Base-by-base conservation (phyloP, 495 filamentous ascomycete genomes). In the Penicillium simplicissimum region DNA sequence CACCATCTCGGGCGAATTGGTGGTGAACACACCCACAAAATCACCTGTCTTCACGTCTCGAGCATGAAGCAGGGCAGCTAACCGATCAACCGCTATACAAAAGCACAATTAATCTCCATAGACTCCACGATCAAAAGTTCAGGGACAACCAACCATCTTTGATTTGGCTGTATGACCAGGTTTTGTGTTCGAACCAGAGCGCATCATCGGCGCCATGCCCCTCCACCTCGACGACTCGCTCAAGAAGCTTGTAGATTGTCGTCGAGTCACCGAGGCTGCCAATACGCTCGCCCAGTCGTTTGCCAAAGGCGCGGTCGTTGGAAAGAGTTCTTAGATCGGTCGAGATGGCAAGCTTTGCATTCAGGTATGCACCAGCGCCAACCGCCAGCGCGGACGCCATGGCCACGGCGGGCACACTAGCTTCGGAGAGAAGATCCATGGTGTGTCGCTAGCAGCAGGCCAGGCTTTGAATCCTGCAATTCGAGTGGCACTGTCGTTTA, bases 1-100 rank as follows among this genome's bases (percentile, higher is more conserved):
- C 3, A 97, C 72, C 73, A 96, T 93, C 35, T 87, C 82, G 9
- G 91, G 89, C n/a, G 85, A 90, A 68, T 98, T 98, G 19, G 76
- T 79, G 11, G 72, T 81, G 59, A 79, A 84, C 1, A 83, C 76
- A 10, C 69, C 78, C 25, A 83, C 75, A 47, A 73, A 75, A 53
- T 83, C 80, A 0, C 74, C 76, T 0, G 73, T 19, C 17, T 67
- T 63, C 13, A 84, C 57, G 15, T 67, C 75, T 51, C 75, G 69
- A 6, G 63, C 64, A 43, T 75, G 71, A 19, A 82, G 66, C 28
- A 77, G 63, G 36, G 76, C 76, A 25, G 81, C 80, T 59, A 82
- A 69, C 51, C 75, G 71, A 67, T 81, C 75, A 38, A 75, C 76
- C 59, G 79, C 79, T 83, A 60, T 34, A 43, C 13, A 21, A 6